phyloP scores from a whole-genome alignment of 2,329 filamentous ascomycete species.

The Iodosphaeria phyllophila region DNA sequence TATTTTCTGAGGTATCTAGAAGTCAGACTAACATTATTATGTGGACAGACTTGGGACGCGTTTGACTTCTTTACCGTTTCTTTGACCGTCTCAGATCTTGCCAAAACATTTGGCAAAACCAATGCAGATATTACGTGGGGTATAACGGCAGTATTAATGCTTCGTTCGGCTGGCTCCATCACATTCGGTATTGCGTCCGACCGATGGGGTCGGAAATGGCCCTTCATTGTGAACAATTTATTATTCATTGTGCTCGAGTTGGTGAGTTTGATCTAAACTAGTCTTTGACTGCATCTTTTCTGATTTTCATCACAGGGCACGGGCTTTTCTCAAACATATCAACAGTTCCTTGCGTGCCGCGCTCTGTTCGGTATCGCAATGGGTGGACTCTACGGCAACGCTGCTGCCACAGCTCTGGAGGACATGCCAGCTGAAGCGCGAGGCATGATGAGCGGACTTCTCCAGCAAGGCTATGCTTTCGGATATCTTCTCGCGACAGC shows the following conservation, averaged over 20 bases:
- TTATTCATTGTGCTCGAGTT: slow-evolving; percentile 56
- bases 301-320: slow-evolving; percentile 25
- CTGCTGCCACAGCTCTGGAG: slow-evolving; percentile 61
- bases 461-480: slow-evolving; percentile 54
- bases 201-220: slow-evolving; percentile 45
- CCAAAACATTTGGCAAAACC: slow-evolving; percentile 29
- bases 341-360: slow-evolving; percentile 55
- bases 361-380: slow-evolving; percentile 65
- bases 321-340: slow-evolving; percentile 49
- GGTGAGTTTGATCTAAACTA: slow-evolving; percentile 20
- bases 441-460: slow-evolving; percentile 56
- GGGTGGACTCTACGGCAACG: slow-evolving; percentile 66
- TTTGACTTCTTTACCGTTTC: slow-evolving; percentile 52
- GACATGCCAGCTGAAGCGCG: slow-evolving; percentile 50
- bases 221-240: slow-evolving; percentile 58
- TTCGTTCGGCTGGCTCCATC: slow-evolving; percentile 35
- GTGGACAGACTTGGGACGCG: slow-evolving; percentile 35
- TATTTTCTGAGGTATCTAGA: neutral
- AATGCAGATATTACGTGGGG: slow-evolving; percentile 45
- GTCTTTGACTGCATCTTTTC: no score
- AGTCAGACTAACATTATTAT: neutral
- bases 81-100: slow-evolving; percentile 34
- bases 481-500: slow-evolving; percentile 44
- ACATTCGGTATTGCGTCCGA: slow-evolving; percentile 35
- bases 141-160: slow-evolving; percentile 43